phyloP scores from a whole-genome alignment of 2,329 filamentous ascomycete genomes.

The Ophiostoma tasmaniense region DNA sequence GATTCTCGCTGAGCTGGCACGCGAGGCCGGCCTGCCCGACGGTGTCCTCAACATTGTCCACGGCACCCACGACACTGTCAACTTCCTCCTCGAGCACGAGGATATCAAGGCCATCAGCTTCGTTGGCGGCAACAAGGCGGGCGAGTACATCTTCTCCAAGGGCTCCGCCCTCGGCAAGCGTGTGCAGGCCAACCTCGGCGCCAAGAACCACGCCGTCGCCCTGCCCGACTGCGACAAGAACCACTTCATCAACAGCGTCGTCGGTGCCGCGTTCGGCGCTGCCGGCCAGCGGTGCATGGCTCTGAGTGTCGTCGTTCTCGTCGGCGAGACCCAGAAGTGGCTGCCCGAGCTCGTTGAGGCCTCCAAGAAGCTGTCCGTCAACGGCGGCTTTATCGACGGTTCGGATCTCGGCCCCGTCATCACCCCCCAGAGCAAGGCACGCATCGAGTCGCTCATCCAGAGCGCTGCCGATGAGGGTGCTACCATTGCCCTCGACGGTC shows the following conservation, averaged over 20 bases:
- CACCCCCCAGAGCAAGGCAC: constrained; percentile 65
- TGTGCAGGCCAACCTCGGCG: constrained; percentile 78
- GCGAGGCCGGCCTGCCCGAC: constrained; percentile 72
- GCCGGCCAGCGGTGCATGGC: constrained; percentile 85
- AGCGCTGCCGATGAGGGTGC: constrained; percentile 73
- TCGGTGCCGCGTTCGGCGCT: constrained; percentile 75
- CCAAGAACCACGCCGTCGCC: constrained; percentile 81
- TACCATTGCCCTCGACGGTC: constrained; percentile 69
- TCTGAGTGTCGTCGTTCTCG: constrained; percentile 73
- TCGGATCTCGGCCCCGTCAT: constrained; percentile 81
- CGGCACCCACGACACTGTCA: constrained; percentile 69
- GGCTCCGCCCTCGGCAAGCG: constrained; percentile 79
- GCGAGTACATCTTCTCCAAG: constrained; percentile 74
- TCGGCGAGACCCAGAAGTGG: constrained; percentile 79
- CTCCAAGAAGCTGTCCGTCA: constrained; percentile 62
- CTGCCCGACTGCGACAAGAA: constrained; percentile 85
- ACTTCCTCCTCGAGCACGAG: constrained; percentile 79
- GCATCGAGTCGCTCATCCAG: constrained; percentile 67
- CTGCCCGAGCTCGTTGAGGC: constrained; percentile 67
- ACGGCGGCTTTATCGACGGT: constrained; percentile 72
- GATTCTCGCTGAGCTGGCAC: constrained; percentile 74
- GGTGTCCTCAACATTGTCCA: constrained; percentile 78
- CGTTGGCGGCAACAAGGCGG: constrained; percentile 78
- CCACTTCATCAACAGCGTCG: constrained; percentile 74
- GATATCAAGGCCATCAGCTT: constrained; percentile 80